Percentiles rank a stretch among this genome's conserved stretches.
phyloP scores from a whole-genome alignment of 495 filamentous ascomycete species.

The Schizothecium vesticola region DNA sequence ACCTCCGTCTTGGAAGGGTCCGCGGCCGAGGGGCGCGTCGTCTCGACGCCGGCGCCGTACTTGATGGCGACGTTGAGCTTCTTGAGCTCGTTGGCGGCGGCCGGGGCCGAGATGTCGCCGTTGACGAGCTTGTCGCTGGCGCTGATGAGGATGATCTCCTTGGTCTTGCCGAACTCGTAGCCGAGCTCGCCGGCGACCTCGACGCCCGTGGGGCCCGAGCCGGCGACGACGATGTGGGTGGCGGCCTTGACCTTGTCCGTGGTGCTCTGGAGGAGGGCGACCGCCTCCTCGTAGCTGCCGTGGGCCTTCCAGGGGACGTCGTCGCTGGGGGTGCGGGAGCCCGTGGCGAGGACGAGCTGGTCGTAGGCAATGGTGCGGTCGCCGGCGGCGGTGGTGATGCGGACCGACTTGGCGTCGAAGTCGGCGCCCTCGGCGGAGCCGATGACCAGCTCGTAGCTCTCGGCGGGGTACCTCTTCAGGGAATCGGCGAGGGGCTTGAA shows the following conservation, averaged over 20 bases:
- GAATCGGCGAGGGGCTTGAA: conserved; percentile 37
- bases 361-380: conserved; percentile 55
- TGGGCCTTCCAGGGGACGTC: conserved; percentile 40
- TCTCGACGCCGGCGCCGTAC: conserved; percentile 33
- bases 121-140: conserved; percentile 36
- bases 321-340: conserved; percentile 62
- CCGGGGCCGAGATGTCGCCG: conserved; percentile 30
- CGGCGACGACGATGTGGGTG: conserved; percentile 40
- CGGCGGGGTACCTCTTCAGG: conserved; percentile 36
- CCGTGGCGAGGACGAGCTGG: conserved; percentile 83
- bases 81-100: conserved; percentile 39
- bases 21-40: conserved; percentile 6
- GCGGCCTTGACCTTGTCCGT: conserved; percentile 29
- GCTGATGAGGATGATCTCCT: conserved; percentile 47
- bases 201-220: conserved; percentile 40
- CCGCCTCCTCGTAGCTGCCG: conserved; percentile 32
- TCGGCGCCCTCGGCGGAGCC: conserved; percentile 35
- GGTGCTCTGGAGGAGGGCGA: conserved; percentile 23
- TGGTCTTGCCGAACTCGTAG: conserved; percentile 41
- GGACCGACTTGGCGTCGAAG: conserved; percentile 54
- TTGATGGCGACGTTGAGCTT: conserved; percentile 48
- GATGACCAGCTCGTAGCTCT: conserved; percentile 38
- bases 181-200: conserved; percentile 41
- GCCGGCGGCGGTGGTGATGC: conserved; percentile 19
- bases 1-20: conserved; percentile 36